These are phyloP conservation scores for Fistulina hepatica DNA, from an alignment of 1,284 basidiomycete genomes.

Conservation along the genomic window DNA sequence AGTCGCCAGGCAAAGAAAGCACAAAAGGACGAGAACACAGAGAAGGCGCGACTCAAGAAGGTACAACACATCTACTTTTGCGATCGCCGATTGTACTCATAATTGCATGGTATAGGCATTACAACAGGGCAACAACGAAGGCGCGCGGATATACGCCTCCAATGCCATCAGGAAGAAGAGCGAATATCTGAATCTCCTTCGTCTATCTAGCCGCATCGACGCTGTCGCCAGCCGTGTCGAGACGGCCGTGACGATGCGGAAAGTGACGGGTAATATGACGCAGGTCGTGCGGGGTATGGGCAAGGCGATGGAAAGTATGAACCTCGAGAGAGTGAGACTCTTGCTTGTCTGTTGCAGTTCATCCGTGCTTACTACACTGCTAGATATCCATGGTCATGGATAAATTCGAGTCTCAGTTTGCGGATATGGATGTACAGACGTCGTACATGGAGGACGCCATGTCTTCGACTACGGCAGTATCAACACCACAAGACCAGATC, in stretches of 20 bases:
- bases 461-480: constrained; percentile 84
- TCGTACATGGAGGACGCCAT: constrained; percentile 98
- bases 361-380: constrained; percentile 4
- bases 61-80: constrained; percentile 29
- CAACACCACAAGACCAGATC: constrained; percentile 96
- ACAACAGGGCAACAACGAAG: constrained; percentile 93
- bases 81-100: constrained; percentile 2
- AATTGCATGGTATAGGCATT: constrained; percentile 56
- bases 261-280: constrained; percentile 92
- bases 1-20: constrained; percentile 92
- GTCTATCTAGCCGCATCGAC: constrained; percentile 86
- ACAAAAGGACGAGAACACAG: constrained; percentile 80
- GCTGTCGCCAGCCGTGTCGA: constrained; percentile 95
- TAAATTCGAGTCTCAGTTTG: constrained; percentile 95
- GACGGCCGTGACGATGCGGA: constrained; percentile 98
- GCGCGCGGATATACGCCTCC: constrained; percentile 96
- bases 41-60: constrained; percentile 88
- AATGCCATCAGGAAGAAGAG: constrained; percentile 99
- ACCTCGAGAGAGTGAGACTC: constrained; percentile 77
- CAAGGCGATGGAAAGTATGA: constrained; percentile 99
- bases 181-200: constrained; percentile 83
- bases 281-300: constrained; percentile 98
- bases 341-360: constrained; percentile 3
- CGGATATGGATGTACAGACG: constrained; percentile 96
- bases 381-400: constrained; percentile 99